Conservation (phyloP, 2,329 filamentous ascomycete species). For the Aspergillus udagawae region DNA sequence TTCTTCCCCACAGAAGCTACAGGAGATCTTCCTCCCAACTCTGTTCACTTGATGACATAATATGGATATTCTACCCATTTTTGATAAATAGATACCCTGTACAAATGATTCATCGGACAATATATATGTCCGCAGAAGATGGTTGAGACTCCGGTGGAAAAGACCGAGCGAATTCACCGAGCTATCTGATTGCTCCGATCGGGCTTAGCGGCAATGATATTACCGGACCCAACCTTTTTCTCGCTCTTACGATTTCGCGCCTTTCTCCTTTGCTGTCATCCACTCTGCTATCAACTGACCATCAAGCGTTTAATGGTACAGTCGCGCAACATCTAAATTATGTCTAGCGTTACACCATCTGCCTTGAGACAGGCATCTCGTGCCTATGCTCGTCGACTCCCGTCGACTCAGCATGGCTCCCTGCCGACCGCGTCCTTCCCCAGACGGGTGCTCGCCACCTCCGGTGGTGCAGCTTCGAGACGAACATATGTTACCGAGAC, state of each 20-base stretch:
- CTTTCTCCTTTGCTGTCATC: slow-evolving; percentile 5
- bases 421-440: slow-evolving; percentile 33
- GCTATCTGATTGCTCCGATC: slow-evolving; percentile 23
- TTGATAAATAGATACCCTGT: background rate
- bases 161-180: slow-evolving; percentile 13
- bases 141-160: background rate
- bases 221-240: slow-evolving; percentile 25
- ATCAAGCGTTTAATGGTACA: slow-evolving; percentile 19
- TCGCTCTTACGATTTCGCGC: slow-evolving; percentile 13
- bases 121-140: background rate
- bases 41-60: background rate
- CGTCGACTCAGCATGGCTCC: slow-evolving; percentile 34
- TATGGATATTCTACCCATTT: background rate
- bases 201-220: slow-evolving; percentile 25
- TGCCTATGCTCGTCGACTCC: slow-evolving; percentile 50
- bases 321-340: slow-evolving; percentile 33
- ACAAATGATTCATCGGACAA: background rate
- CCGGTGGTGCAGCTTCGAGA: slow-evolving; percentile 29
- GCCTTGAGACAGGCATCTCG: slow-evolving; percentile 71
- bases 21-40: background rate
- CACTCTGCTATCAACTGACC: slow-evolving; percentile 17
- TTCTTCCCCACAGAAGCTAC: background rate
- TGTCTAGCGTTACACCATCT: slow-evolving; percentile 64
- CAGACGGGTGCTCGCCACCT: slow-evolving; percentile 38
- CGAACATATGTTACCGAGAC: slow-evolving; percentile 81